Base-by-base conservation (phyloP, 495 filamentous ascomycete genomes). In the Umbilicaria muhlenbergii region DNA sequence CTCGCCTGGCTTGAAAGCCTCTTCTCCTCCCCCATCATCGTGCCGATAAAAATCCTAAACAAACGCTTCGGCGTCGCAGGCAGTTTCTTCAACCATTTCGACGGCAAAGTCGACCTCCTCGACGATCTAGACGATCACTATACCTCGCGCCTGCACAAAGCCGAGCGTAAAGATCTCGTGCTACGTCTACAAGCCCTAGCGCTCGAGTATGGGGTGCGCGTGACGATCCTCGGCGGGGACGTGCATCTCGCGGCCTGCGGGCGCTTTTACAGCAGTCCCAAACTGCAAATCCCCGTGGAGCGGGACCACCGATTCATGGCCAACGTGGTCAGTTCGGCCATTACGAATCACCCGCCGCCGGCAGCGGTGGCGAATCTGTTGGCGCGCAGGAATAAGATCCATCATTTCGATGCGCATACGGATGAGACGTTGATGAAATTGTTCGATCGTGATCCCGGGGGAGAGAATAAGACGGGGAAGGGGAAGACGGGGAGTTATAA, bases 51-150 rank as follows among this genome's bases (percentile, higher is more conserved):
- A 35, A 79, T 96, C 50, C 56, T 94, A 40, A 92, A 94, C 67
- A 84, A 88, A 60, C 77, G 87, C 39, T 88, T 96, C 52, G 89
- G 89, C 39, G 58, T 92, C 39, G 84, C 80, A 5, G 84, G 84
- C 21, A 75, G 75, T 48, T 65, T 94, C 15, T 94, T 96, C 73
- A 94, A 96, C 60, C 74, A 80, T 39, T 96, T 94, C 45, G 89
- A 94, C 58, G 89, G 89, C 19, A 74, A 77, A 49, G 77, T 92
- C 11, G 89, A 96, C 67, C 68, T 94, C 19, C 67, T 94, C 7
- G 89, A 96, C 55, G 89, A 95, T 52, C 68, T 95, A 14, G 88
- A 94, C 55, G 89, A 94, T 57, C 89, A 96, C 57, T 94, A 94
- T 64, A 93, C 86, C 21, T 86, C 89, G 11, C 75, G 77, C 28